Percentiles rank a stretch among this genome's conserved stretches.
Evolutionary conservation across 2,329 filamentous ascomycete species (phyloP).

Genomic region (Alternaria longipes): DNA sequence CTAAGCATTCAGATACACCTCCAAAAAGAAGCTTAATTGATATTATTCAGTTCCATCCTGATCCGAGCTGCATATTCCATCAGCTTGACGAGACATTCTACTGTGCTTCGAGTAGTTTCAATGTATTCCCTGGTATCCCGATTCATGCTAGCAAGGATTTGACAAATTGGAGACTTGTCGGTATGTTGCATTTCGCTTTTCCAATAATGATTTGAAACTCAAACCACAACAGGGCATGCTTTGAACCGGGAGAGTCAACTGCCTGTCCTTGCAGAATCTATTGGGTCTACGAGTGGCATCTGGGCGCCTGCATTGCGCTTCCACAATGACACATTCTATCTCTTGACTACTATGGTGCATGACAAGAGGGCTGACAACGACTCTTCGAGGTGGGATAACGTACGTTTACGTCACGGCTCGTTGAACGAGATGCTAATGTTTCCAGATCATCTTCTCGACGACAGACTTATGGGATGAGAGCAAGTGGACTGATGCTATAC

Average conservation of each 20-base stretch:
- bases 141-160: slow-evolving; percentile 64
- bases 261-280: slow-evolving; percentile 47
- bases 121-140: slow-evolving; percentile 62
- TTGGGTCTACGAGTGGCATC: slow-evolving; percentile 50
- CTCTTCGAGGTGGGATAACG: slow-evolving; percentile 52
- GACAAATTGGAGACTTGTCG: slow-evolving; percentile 59
- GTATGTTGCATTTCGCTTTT: slow-evolving; percentile 14
- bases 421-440: neutral
- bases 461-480: slow-evolving; percentile 54
- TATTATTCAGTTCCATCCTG: slow-evolving; percentile 54
- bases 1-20: neutral
- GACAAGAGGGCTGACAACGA: slow-evolving; percentile 40
- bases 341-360: slow-evolving; percentile 49
- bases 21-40: neutral
- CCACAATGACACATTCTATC: slow-evolving; percentile 54
- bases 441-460: slow-evolving; percentile 56
- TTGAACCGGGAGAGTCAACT: slow-evolving; percentile 51
- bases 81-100: slow-evolving; percentile 59
- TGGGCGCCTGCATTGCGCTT: slow-evolving; percentile 55
- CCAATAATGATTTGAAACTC: neutral
- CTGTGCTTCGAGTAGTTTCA: slow-evolving; percentile 63
- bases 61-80: slow-evolving; percentile 59
- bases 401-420: neutral
- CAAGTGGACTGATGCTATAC: slow-evolving; percentile 61
- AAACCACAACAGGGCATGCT: slow-evolving; percentile 36